These are phyloP conservation scores for Nakazawaea holstii DNA, from an alignment of 805 yeast species.

Conservation along the genomic window DNA sequence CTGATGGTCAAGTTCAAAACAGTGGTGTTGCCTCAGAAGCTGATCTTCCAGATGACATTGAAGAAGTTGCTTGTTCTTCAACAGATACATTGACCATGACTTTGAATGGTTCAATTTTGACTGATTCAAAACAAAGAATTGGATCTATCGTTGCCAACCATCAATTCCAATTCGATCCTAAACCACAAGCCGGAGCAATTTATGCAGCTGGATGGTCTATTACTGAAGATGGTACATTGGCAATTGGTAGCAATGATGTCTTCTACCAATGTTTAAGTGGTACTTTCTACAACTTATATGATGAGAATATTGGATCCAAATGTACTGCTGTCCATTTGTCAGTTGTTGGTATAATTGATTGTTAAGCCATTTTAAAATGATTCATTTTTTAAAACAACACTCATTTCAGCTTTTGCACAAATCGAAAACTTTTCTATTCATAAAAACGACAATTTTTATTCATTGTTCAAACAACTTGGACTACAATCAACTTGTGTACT, in stretches of 20 bases:
- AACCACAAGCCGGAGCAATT: constrained; percentile 76
- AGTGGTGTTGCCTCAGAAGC: constrained; percentile 29
- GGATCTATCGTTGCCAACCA: constrained; percentile 79
- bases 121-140: constrained; percentile 58
- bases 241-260: constrained; percentile 53
- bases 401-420: too few relatives aligned
- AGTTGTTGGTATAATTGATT: constrained; percentile 51
- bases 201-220: constrained; percentile 62
- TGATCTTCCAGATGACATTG: constrained; percentile 13
- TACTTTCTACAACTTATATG: constrained; percentile 73
- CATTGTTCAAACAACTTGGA: too few relatives aligned
- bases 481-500: too few relatives aligned
- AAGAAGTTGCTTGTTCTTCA: constrained; percentile 13
- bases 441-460: too few relatives aligned
- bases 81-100: constrained; percentile 50
- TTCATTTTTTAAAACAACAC: too few relatives aligned
- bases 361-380: too few relatives aligned
- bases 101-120: constrained; percentile 44
- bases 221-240: constrained; percentile 51
- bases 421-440: too few relatives aligned
- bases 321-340: constrained; percentile 59
- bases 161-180: constrained; percentile 77
- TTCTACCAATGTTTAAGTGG: constrained; percentile 78
- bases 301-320: constrained; percentile 53
- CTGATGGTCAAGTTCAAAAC: constrained; percentile 42